These are phyloP conservation scores for Tricholoma hemisulphureum DNA, from an alignment of 768 basidiomycete species.

Conservation along the genomic window DNA sequence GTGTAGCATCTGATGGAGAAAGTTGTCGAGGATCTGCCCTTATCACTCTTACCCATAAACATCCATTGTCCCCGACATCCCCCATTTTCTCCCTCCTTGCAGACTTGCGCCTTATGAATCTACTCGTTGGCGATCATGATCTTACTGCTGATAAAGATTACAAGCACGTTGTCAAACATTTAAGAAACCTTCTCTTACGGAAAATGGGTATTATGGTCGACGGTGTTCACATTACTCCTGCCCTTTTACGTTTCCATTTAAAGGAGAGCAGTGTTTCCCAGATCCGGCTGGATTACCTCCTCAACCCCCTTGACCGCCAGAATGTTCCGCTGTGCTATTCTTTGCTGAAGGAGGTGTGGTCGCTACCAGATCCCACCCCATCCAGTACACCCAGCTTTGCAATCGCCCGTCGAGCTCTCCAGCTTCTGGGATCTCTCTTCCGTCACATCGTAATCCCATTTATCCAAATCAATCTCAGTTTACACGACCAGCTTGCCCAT, in stretches of 20 bases:
- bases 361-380: slow-evolving; percentile 13
- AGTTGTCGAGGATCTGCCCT: slow-evolving; percentile 23
- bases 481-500: slow-evolving; percentile 31
- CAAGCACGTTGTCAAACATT: slow-evolving; percentile 30
- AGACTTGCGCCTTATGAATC: slow-evolving; percentile 23
- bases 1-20: slow-evolving; percentile 30
- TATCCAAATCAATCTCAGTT: slow-evolving; percentile 24
- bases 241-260: slow-evolving; percentile 13
- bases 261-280: slow-evolving; percentile 9
- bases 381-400: slow-evolving; percentile 14
- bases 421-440: slow-evolving; percentile 18
- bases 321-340: slow-evolving; percentile 28
- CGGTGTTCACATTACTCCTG: neutral
- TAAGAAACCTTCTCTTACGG: slow-evolving; percentile 23
- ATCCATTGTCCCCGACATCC: slow-evolving; percentile 16
- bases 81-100: slow-evolving; percentile 22
- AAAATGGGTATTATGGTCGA: slow-evolving; percentile 14
- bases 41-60: slow-evolving; percentile 20
- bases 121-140: slow-evolving; percentile 28
- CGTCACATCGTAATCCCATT: slow-evolving; percentile 30
- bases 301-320: no score
- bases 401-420: no score
- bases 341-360: slow-evolving; percentile 25
- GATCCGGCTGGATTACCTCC: slow-evolving; percentile 16
- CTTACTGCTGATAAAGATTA: slow-evolving; percentile 30